phyloP scores from a whole-genome alignment of 768 basidiomycete species.

The Leucocoprinus sp. region DNA sequence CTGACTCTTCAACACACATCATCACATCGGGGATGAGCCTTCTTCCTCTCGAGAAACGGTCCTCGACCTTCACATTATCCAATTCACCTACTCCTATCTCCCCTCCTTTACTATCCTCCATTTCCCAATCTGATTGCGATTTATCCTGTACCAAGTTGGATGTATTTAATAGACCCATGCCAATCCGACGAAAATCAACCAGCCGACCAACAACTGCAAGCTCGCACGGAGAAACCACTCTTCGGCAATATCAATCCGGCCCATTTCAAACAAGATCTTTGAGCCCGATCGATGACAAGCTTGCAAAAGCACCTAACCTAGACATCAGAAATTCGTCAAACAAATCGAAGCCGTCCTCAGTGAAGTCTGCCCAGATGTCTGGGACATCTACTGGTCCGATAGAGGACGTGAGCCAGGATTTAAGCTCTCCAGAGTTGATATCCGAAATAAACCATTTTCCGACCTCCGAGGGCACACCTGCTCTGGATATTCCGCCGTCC shows the following conservation, averaged over 20 bases:
- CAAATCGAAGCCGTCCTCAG: constrained; percentile 6
- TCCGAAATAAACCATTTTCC: constrained; percentile 9
- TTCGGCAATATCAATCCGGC: constrained; percentile 12
- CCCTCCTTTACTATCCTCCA: constrained; percentile 9
- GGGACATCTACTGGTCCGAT: constrained; percentile 20
- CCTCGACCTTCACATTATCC: constrained; percentile 21
- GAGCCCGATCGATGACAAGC: neutral
- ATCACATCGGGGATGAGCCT: neutral
- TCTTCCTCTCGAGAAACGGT: constrained; percentile 23
- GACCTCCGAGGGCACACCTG: constrained; percentile 2
- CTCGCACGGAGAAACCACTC: constrained; percentile 13
- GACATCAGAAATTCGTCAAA: constrained; percentile 13
- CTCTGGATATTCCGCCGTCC: constrained; percentile 4
- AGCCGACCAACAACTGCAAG: constrained; percentile 21
- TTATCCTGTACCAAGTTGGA: constrained; percentile 16
- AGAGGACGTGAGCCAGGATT: constrained; percentile 26
- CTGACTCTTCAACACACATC: constrained; percentile 13
- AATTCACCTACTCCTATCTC: constrained; percentile 3
- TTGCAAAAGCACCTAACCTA: constrained; percentile 11
- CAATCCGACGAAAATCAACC: constrained; percentile 7
- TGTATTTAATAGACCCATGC: constrained; percentile 7
- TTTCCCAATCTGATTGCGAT: constrained; percentile 24
- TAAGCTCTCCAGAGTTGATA: constrained; percentile 19
- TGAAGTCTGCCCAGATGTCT: constrained; percentile 6
- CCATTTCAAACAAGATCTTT: neutral